Conservation (phyloP, 495 filamentous ascomycete genomes). For the Hypoxylon crocopeplum region DNA sequence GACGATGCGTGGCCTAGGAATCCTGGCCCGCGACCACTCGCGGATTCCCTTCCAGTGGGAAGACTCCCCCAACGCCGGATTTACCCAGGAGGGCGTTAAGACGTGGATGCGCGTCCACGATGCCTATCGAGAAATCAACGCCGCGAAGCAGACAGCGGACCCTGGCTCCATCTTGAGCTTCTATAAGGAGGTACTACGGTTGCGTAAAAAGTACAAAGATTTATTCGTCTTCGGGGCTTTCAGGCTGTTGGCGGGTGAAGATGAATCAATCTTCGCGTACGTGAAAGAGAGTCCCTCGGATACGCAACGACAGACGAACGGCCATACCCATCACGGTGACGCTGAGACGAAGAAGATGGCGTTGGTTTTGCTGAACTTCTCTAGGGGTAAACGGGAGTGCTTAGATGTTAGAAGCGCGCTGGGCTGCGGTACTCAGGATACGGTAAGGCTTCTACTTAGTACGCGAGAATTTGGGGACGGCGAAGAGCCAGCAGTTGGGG, state of each 20-base stretch:
- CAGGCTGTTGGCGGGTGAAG: constrained; percentile 45
- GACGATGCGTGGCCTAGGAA: constrained; percentile 63
- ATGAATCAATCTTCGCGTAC: constrained; percentile 54
- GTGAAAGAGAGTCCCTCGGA: constrained; percentile 40
- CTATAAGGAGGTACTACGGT: constrained; percentile 51
- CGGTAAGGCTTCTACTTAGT: constrained; percentile 12
- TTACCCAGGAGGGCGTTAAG: constrained; percentile 47
- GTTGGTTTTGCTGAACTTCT: constrained; percentile 45
- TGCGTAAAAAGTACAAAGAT: constrained; percentile 51
- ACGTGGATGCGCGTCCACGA: constrained; percentile 69
- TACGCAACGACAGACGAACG: constrained; percentile 3
- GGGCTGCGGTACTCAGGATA: constrained; percentile 3
- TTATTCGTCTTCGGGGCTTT: constrained; percentile 57
- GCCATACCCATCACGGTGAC: not conserved
- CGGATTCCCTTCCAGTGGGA: constrained; percentile 71
- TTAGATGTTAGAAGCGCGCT: constrained; percentile 34
- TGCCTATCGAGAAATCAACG: constrained; percentile 59
- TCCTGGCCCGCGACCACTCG: constrained; percentile 62
- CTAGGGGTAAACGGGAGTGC: constrained; percentile 3
- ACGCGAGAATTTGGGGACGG: constrained; percentile 1
- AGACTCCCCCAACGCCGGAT: constrained; percentile 54
- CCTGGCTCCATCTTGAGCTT: constrained; percentile 51
- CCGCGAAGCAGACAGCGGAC: constrained; percentile 51
- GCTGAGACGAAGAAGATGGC: constrained; percentile 17
- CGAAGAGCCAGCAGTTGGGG: not conserved